Percentiles rank a stretch among this genome's conserved stretches.
These are phyloP conservation scores for Kurtzmaniella quercitrusa DNA, from an alignment of 1,139 yeast species.

Conservation along the genomic window DNA sequence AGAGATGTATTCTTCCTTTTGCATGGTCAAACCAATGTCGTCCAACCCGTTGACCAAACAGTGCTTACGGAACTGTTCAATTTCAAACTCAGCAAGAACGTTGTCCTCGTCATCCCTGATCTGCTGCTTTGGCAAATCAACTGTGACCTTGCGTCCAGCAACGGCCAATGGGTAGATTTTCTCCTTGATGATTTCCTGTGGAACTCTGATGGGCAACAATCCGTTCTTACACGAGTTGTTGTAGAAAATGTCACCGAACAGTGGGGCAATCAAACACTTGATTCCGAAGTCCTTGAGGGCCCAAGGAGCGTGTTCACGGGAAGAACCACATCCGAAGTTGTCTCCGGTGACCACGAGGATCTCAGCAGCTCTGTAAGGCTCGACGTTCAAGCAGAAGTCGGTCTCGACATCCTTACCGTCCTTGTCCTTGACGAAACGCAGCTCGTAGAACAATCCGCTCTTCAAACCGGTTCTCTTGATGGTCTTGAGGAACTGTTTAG, in stretches of 20 bases:
- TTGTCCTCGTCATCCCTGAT: constrained; percentile 63
- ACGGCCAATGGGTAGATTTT: constrained; percentile 78
- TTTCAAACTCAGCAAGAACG: constrained; percentile 76
- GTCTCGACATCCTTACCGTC: constrained; percentile 75
- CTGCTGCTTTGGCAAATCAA: constrained; percentile 84
- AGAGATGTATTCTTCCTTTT: constrained; percentile 73
- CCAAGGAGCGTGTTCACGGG: constrained; percentile 99
- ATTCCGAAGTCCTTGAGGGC: constrained; percentile 97
- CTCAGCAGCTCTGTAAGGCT: constrained; percentile 75
- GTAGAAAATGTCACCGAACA: constrained; percentile 96
- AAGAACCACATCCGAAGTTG: constrained; percentile 98
- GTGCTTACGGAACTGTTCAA: constrained; percentile 90
- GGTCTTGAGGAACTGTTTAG: constrained; percentile 95
- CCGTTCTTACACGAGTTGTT: constrained; percentile 96
- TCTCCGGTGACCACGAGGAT: constrained; percentile 91
- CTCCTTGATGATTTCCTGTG: constrained; percentile 63
- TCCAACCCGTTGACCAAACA: constrained; percentile 92
- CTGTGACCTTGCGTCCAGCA: constrained; percentile 64
- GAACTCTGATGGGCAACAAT: constrained; percentile 81
- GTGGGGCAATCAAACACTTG: constrained; percentile 92
- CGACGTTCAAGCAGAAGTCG: constrained; percentile 82
- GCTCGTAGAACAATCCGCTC: constrained; percentile 85
- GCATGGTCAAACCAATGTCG: constrained; percentile 92
- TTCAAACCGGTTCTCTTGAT: constrained; percentile 94
- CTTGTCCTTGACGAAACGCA: constrained; percentile 66